Percentiles rank a stretch among this genome's conserved stretches.
Evolutionary conservation across 352 stramenopile species (phyloP).

Genomic region (Elongisporangium prolatum): DNA sequence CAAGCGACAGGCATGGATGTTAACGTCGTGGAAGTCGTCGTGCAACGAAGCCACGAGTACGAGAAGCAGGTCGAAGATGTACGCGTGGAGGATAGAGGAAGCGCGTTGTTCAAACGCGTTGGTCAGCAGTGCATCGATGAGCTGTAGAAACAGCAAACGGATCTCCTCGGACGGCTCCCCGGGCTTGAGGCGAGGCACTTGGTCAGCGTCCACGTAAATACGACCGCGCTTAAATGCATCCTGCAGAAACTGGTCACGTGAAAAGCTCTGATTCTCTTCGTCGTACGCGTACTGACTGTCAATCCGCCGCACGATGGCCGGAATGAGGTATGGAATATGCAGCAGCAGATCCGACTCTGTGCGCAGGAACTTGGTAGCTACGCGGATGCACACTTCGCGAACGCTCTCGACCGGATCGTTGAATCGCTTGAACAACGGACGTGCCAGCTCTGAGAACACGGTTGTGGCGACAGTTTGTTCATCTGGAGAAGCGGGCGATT

Average conservation of each 20-base stretch:
- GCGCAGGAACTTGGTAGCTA: constrained; percentile 42
- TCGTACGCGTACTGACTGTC: constrained; percentile 66
- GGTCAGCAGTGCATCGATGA: constrained; percentile 46
- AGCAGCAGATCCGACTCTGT: constrained; percentile 52
- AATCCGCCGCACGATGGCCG: constrained; percentile 58
- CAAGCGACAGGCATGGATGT: constrained; percentile 60
- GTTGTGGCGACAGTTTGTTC: neutral
- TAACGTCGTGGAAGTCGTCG: constrained; percentile 88
- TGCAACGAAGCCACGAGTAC: constrained; percentile 62
- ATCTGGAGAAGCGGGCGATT: neutral
- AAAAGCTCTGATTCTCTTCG: constrained; percentile 74
- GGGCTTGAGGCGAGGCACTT: constrained; percentile 35
- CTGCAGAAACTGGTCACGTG: constrained; percentile 57
- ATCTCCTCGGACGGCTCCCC: constrained; percentile 77
- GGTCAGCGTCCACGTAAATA: constrained; percentile 43
- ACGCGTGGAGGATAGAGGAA: constrained; percentile 74
- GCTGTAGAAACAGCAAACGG: constrained; percentile 47
- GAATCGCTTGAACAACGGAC: constrained; percentile 78
- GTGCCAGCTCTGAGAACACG: constrained; percentile 48
- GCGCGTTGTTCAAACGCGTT: constrained; percentile 47
- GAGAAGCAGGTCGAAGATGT: constrained; percentile 74
- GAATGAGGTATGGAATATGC: constrained; percentile 72
- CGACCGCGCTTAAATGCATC: constrained; percentile 71
- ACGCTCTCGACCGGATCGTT: constrained; percentile 81
- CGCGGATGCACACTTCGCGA: constrained; percentile 56